These are phyloP conservation scores for Gossypium rotundifolium DNA, from an alignment of 345 rosid species.

Conservation along the genomic window DNA sequence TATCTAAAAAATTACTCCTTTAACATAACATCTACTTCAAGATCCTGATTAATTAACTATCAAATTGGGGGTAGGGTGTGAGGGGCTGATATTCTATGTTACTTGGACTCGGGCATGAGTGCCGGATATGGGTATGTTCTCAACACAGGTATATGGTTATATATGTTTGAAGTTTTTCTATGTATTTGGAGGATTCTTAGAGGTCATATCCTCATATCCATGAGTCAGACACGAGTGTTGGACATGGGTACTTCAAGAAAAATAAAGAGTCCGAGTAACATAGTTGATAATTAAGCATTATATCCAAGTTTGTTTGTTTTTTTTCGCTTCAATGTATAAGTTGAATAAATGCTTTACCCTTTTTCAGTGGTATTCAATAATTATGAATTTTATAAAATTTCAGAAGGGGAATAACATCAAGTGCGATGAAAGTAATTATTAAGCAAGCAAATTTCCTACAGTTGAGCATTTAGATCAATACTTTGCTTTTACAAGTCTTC, in stretches of 20 bases:
- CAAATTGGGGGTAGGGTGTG: background rate
- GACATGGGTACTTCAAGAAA: no score
- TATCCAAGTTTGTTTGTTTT: background rate
- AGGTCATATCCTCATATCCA: no score
- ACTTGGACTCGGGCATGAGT: no score
- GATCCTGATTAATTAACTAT: background rate
- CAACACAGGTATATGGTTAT: no score
- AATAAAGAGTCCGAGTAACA: no score
- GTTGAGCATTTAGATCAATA: background rate
- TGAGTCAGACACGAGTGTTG: no score
- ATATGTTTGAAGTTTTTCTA: no score
- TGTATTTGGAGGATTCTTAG: no score
- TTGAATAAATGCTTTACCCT: constrained; percentile 3
- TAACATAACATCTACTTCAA: background rate
- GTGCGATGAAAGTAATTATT: background rate
- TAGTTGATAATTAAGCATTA: background rate
- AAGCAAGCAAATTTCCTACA: background rate
- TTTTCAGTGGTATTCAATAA: background rate
- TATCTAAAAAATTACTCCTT: background rate
- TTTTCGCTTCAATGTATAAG: background rate
- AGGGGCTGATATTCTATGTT: no score
- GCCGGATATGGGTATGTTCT: no score
- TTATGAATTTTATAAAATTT: background rate
- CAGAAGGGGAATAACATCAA: background rate
- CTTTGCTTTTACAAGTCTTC: background rate